Evolutionary conservation across 2,329 filamentous ascomycete genomes (phyloP), one percentile per base, ranked within the genome.

Genomic region (Botrytis tulipae): DNA sequence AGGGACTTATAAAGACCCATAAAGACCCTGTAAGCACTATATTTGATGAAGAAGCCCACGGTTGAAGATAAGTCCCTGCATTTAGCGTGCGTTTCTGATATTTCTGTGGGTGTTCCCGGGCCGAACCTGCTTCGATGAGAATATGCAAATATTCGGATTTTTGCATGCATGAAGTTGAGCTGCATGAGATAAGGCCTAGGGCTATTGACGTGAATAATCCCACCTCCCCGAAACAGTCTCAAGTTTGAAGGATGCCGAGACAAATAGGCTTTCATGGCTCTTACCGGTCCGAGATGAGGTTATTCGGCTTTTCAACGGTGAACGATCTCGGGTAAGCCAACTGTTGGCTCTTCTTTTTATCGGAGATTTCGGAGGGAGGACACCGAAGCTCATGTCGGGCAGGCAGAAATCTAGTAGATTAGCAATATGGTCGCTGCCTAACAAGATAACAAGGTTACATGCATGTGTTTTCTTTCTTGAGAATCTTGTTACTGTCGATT

Each of bases 61-160:
- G 9, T 12, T 68, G 25, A 57, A 29, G 48, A 57, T 32, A 48
- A 69, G 35, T 57, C 66, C 48, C 48, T 69, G 35, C 48, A 69
- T 57, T 32, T 42, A 69, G 25, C 18, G n/a, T 69, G 48, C 48
- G 37, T 29, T 68, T 42, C 18, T n/a, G 51, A 57, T 20, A 57
- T 42, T 57, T 57, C 32, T 59, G 37, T 69, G 66, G 48, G 35
- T 57, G 35, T 68, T 68, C 35, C 48, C 48, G 48, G n/a, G n/a
- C 37, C 48, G 48, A 68, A 42, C 35, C 37, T 42, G 37, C 25
- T 42, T 54, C 18, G 25, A 32, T 42, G 37, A 44, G 54, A 37
- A 57, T 59, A 42, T 57, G 32, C 46, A 18, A 2, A n/a, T 9
- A 1, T 40, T 67, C 25, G 22, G 65, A 54, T 29, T 67, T 48